Base-by-base conservation (phyloP, 495 filamentous ascomycete species). In the Penicillium riverlandense region DNA sequence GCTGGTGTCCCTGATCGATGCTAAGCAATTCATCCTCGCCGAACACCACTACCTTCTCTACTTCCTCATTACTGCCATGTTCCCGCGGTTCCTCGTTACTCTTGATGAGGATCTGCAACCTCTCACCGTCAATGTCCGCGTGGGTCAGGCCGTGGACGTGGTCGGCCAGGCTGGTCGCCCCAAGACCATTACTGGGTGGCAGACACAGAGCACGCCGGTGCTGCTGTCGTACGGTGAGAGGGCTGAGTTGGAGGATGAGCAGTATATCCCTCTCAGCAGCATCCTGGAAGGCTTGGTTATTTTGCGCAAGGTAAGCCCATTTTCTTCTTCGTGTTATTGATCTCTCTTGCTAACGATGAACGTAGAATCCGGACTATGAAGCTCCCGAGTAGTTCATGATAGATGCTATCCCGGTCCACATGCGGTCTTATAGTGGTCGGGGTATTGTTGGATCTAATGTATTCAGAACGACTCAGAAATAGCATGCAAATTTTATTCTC, bases 111-210 rank as follows among this genome's bases (percentile, higher is more conserved):
- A 96, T 45, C 74, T 97, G 29, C 86, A 96, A 66, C 94, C 92
- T 10, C 69, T 99, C 35, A 90, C 85, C 15, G 94, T 97, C 53
- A 97, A 95, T 55, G 92, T 99, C 11, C 83, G 92, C 15, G 90
- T 99, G 27, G 92, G 92, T 59, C 92, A 99, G 66, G 92, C 92
- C 37, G 92, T 99, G 29, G 92, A 99, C 66, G 90, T 97, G 39
- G 92, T 99, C 33, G 92, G 92, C 37, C 92, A 97, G 66, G 92
- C 94, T 1, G 92, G 92, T 46, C 76, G 90, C 50, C 92, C 92
- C 38, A 99, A 96, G 82, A 96, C 94, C 4, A 99, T 99, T 52
- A 99, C 92, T 11, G 92, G 92, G 33, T 99, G 92, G 92, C 92
- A 99, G 70, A 99, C 92, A 47, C 92, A 99, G 70, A 96, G 87